These are phyloP conservation scores for Phylloboletellus chloephorus DNA, from an alignment of 1,284 basidiomycete species.

Conservation along the genomic window DNA sequence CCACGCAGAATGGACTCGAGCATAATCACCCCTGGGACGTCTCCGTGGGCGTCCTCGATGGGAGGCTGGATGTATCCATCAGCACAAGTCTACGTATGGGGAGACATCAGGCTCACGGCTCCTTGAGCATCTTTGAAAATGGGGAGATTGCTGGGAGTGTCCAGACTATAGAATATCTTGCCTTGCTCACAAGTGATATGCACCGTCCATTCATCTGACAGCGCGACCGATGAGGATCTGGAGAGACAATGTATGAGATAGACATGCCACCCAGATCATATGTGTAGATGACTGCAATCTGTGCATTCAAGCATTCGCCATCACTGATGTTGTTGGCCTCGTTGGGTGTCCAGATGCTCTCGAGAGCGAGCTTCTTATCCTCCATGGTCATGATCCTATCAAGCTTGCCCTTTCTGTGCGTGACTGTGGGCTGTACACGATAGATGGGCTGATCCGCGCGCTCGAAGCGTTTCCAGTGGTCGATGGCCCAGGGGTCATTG, in stretches of 20 bases:
- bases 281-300: conserved; percentile 30
- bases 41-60: conserved; percentile 15
- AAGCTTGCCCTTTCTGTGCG: conserved; percentile 7
- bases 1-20: neutral
- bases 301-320: conserved; percentile 27
- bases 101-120: conserved; percentile 12
- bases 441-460: conserved; percentile 23
- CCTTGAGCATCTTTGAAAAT: conserved; percentile 17
- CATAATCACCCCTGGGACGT: conserved; percentile 3
- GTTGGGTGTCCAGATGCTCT: conserved; percentile 29
- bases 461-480: conserved; percentile 19
- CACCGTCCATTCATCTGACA: conserved; percentile 23
- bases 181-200: conserved; percentile 19
- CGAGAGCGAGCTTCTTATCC: conserved; percentile 24
- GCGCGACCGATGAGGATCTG: neutral
- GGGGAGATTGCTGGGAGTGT: conserved; percentile 13
- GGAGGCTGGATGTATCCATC: conserved; percentile 17
- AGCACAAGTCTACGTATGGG: neutral
- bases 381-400: conserved; percentile 22
- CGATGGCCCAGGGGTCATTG: conserved; percentile 5
- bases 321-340: conserved; percentile 24
- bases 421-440: conserved; percentile 16
- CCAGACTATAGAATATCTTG: conserved; percentile 11
- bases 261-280: conserved; percentile 25
- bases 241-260: neutral